A percentile compares a stretch with the other conserved stretches of the same genome.
Conservation (phyloP, 371 early-diverging fungal genomes). For the Thermomucor indicae-seudaticae region DNA sequence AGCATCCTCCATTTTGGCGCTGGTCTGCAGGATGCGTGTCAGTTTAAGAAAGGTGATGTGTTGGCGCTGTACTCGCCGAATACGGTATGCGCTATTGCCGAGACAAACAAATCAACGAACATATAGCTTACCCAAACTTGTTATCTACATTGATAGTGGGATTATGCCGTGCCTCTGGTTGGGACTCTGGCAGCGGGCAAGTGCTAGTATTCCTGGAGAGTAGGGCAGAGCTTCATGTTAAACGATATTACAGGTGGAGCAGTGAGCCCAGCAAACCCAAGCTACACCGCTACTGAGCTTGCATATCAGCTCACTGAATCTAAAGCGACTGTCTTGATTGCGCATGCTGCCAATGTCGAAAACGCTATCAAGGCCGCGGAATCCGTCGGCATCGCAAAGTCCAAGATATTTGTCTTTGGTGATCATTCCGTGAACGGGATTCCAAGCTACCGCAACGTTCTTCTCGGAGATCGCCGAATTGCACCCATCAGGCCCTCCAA, state of each 20-base stretch:
- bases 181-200: too few relatives aligned
- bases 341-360: constrained; percentile 31
- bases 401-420: constrained; percentile 4
- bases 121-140: too few relatives aligned
- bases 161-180: too few relatives aligned
- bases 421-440: constrained; percentile 8
- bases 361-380: constrained; percentile 46
- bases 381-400: constrained; percentile 32
- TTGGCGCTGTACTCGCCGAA: constrained; percentile 13
- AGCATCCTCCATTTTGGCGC: constrained; percentile 1
- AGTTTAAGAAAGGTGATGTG: constrained; percentile 12
- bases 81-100: constrained; percentile 3
- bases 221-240: too few relatives aligned
- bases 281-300: constrained; percentile 65
- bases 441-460: constrained; percentile 2
- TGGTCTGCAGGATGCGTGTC: constrained; percentile 9
- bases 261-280: constrained; percentile 63
- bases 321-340: constrained; percentile 49
- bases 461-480: constrained; percentile 1
- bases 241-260: constrained; percentile 15
- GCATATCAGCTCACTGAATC: constrained; percentile 63
- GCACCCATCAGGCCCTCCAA: constrained; percentile 2
- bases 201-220: too few relatives aligned
- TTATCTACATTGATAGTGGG: neutral
- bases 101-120: too few relatives aligned